Base-by-base conservation (phyloP, 768 basidiomycete genomes). In the Amanita brunnescens region DNA sequence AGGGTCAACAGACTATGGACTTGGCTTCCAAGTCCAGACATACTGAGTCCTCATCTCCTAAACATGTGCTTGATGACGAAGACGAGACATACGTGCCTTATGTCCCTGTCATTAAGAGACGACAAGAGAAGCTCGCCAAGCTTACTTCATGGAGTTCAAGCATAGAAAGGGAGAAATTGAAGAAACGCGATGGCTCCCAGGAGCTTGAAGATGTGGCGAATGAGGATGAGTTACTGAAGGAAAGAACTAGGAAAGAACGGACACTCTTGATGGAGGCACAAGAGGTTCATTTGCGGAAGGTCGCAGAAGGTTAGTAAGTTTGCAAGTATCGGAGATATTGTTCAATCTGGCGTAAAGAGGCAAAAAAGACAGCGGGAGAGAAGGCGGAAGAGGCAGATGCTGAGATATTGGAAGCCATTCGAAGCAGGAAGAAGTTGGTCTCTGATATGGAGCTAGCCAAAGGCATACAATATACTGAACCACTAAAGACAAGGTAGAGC, bases 361-460 rank as follows among this genome's bases (percentile, higher is more conserved):
- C 91, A 6, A 79, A 83, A 64, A 98, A 97, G 71, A 87, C 86
- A 6, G 87, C 81, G 5, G 76, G 75, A n/a, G 85, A 98, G 68
- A 88, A 86, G 61, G 83, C 77, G 5, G 85, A 87, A 49, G 96
- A 96, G 64, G 83, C 75, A 42, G 96, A 99, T 63, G 91, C 87
- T 5, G 86, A 91, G 62, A 87, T 99, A 45, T 68, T 98, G 8
- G 87, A 86, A 42, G 94, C 95, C 12, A 92, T 98, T 58, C 88
- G 90, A 32, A 89, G 85, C 55, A 77, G 93, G 59, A 77, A 88
- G 63, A 95, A 93, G 63, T 79, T 99, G 10, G 92, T 90, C 0
- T 93, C 92, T 3, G 93, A 92, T 59, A 73, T 90, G 61, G 96
- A 99, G 64, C 70, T 98, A 29, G 95, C 96, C 2, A 82, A 91